Base-by-base conservation (phyloP, 495 filamentous ascomycete genomes). In the Penicillium longicatenatum region DNA sequence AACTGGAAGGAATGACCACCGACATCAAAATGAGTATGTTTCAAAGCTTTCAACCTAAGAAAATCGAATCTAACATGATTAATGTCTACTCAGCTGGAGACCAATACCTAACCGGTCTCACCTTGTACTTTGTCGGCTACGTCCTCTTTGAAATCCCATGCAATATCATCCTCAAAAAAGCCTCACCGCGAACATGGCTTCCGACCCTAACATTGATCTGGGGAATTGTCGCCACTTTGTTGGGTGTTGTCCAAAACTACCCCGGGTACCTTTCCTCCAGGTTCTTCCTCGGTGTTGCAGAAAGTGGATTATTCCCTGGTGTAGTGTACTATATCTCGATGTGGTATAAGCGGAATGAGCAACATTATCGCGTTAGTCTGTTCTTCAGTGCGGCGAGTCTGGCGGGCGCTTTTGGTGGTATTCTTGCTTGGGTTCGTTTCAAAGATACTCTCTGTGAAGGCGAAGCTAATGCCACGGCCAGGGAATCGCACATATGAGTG, bases 321-420 rank as follows among this genome's bases (percentile, higher is more conserved):
- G 89, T 92, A 0, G 88, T 91, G 1, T 92, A 88, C 68, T 91
- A 91, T 63, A 79, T 93, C n/a, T 89, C 86, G 2, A 91, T 91
- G 86, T 92, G 90, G 86, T 93, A 93, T 58, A 88, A 87, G 63
- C 77, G 89, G 17, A 82, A 81, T 26, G 89, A 92, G 65, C 79
- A 81, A 54, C 86, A 89, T 66, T 90, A 85, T 63, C 84, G 89
- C 0, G 82, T 92, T 37, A 85, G 89, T 10, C 72, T 92, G 2
- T 92, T 93, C 71, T 91, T 92, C 57, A 85, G 83, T 52, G 84
- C 86, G 12, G 87, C 88, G 1, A 86, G 87, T 6, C 72, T 93
- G 12, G 89, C 89, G 2, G 90, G 90, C 39, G 89, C 90, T 0
- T 93, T 93, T 68, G 90, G 90, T 52, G 90, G 90, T 2, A 80